phyloP scores from a whole-genome alignment of 2,329 filamentous ascomycete species.

The Akanthomyces dipterigenus region DNA sequence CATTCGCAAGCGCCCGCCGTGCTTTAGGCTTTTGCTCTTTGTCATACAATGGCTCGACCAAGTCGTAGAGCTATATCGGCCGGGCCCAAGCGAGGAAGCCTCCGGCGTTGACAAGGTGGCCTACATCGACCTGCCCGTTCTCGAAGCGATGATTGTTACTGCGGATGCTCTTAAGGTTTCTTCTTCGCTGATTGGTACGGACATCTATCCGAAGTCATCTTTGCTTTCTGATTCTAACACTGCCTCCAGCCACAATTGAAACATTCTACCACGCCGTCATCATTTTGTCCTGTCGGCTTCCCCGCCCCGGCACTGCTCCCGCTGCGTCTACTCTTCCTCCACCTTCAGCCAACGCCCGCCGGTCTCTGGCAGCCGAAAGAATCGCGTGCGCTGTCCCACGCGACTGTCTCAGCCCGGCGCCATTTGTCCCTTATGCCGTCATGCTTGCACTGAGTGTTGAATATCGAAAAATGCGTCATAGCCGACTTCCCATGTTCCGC shows the following conservation, averaged over 20 bases:
- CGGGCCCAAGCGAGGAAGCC: slow-evolving; percentile 35
- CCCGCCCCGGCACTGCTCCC: slow-evolving; percentile 32
- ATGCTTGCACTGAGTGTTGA: slow-evolving; percentile 55
- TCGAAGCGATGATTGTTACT: slow-evolving; percentile 51
- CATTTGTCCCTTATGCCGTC: slow-evolving; percentile 55
- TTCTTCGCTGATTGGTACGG: slow-evolving; percentile 42
- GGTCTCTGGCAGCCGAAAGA: slow-evolving; percentile 51
- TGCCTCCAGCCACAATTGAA: slow-evolving; percentile 47
- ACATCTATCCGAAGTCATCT: neutral
- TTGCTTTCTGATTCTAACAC: neutral
- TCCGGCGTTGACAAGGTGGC: slow-evolving; percentile 36
- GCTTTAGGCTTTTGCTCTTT: slow-evolving; percentile 50
- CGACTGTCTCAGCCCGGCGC: slow-evolving; percentile 46
- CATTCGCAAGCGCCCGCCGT: slow-evolving; percentile 43
- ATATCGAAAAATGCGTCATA: slow-evolving; percentile 58
- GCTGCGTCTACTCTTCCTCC: slow-evolving; percentile 37
- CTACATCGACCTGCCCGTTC: slow-evolving; percentile 48
- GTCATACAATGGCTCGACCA: slow-evolving; percentile 50
- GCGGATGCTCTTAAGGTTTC: slow-evolving; percentile 44
- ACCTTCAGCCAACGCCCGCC: slow-evolving; percentile 47
- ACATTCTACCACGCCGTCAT: slow-evolving; percentile 58
- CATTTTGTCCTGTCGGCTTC: slow-evolving; percentile 54
- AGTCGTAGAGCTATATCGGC: slow-evolving; percentile 55
- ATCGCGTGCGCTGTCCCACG: slow-evolving; percentile 48
- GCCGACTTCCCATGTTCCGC: slow-evolving; percentile 51